Evolutionary conservation across 495 filamentous ascomycete species (phyloP).

Genomic region (Hypoxylon perforatum): DNA sequence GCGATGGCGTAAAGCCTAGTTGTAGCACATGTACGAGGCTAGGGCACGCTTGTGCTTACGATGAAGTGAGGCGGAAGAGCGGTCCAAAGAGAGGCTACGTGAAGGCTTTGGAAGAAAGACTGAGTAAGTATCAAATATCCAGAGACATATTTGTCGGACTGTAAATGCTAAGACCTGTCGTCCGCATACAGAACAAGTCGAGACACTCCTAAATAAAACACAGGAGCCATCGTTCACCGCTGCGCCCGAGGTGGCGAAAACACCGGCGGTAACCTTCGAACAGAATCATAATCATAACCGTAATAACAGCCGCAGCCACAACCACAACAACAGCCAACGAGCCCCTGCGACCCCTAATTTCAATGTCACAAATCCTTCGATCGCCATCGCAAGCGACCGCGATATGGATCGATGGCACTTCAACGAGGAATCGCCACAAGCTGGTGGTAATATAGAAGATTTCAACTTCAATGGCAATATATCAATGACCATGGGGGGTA

Average conservation of each 20-base stretch:
- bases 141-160: conserved; percentile 1
- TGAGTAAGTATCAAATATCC: conserved; percentile 70
- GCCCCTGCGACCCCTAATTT: conserved; percentile 55
- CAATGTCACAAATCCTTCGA: conserved; percentile 56
- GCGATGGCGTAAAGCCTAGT: conserved; percentile 80
- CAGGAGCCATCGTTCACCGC: conserved; percentile 60
- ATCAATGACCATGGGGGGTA: conserved; percentile 54
- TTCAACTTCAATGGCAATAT: conserved; percentile 63
- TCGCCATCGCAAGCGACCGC: conserved; percentile 54
- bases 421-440: conserved; percentile 61
- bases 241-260: conserved; percentile 48
- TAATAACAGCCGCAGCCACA: too few species aligned
- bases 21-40: conserved; percentile 93
- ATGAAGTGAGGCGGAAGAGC: conserved; percentile 97
- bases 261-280: conserved; percentile 46
- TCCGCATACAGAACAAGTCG: conserved; percentile 82
- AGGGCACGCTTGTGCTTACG: conserved; percentile 91
- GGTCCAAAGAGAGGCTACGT: conserved; percentile 98
- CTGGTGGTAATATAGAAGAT: conserved; percentile 53
- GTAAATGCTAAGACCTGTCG: conserved; percentile 29
- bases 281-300: conserved; percentile 24
- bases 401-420: conserved; percentile 65
- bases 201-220: conserved; percentile 82
- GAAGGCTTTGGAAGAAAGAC: conserved; percentile 92
- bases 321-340: conserved; percentile 36